These are phyloP conservation scores for Teratosphaeria zuluensis DNA, from an alignment of 2,329 filamentous ascomycete species.

Conservation along the genomic window DNA sequence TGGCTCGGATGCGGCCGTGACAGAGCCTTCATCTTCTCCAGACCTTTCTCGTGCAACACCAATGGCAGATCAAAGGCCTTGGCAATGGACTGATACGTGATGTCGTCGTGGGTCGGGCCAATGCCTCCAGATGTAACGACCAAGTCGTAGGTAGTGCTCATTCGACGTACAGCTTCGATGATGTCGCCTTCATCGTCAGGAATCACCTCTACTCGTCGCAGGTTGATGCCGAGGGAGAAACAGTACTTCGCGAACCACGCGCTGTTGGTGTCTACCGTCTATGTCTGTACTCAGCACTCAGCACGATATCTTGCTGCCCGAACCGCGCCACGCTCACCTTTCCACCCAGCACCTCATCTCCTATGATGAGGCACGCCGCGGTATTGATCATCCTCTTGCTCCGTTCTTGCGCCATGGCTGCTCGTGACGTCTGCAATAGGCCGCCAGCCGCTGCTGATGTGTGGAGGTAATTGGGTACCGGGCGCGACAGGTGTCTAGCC, in stretches of 20 bases:
- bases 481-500: conserved; percentile 58
- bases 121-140: conserved; percentile 94
- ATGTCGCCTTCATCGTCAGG: conserved; percentile 88
- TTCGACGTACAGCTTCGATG: conserved; percentile 71
- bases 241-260: conserved; percentile 57
- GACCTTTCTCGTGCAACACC: conserved; percentile 66
- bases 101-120: conserved; percentile 95
- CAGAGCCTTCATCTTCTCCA: conserved; percentile 72
- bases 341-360: conserved; percentile 91
- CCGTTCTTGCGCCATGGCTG: conserved; percentile 44
- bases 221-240: conserved; percentile 53
- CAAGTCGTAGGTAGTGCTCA: conserved; percentile 86
- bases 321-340: conserved; percentile 52
- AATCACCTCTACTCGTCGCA: conserved; percentile 87
- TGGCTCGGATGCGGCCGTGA: conserved; percentile 64
- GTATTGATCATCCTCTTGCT: conserved; percentile 67
- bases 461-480: conserved; percentile 49
- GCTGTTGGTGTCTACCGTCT: conserved; percentile 60
- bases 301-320: not conserved
- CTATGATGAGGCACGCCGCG: conserved; percentile 86
- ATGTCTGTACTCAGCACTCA: conserved; percentile 7
- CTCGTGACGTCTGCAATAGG: conserved; percentile 28
- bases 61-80: conserved; percentile 75
- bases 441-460: conserved; percentile 30
- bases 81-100: conserved; percentile 89